phyloP scores from a whole-genome alignment of 2,329 filamentous ascomycete species.

The Ophiocordyceps robertsii region DNA sequence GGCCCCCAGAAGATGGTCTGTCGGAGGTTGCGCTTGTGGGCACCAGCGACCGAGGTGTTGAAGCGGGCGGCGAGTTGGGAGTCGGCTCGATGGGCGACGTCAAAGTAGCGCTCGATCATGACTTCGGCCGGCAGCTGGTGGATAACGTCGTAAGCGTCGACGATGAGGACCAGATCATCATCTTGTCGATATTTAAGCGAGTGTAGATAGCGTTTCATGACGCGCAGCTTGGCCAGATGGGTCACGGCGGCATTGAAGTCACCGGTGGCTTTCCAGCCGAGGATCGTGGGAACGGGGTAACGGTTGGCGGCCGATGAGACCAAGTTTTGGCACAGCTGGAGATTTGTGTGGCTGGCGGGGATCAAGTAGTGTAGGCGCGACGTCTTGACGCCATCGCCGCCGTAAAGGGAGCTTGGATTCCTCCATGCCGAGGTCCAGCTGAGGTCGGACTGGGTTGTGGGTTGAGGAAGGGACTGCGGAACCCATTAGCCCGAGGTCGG shows the following conservation, averaged over 20 bases:
- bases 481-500: background rate
- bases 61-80: constrained; percentile 34
- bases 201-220: constrained; percentile 20
- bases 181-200: constrained; percentile 18
- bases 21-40: constrained; percentile 15
- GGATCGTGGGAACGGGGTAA: constrained; percentile 22
- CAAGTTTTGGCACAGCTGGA: constrained; percentile 23
- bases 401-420: background rate
- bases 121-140: constrained; percentile 53
- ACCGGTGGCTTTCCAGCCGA: constrained; percentile 23
- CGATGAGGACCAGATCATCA: constrained; percentile 48
- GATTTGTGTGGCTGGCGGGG: constrained; percentile 21
- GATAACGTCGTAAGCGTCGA: constrained; percentile 51
- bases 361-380: constrained; percentile 24
- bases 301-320: constrained; percentile 22
- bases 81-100: constrained; percentile 38
- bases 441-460: background rate
- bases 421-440: background rate
- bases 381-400: constrained; percentile 4
- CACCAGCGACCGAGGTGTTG: constrained; percentile 21
- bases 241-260: constrained; percentile 19
- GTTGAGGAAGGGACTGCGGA: background rate
- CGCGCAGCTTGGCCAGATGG: constrained; percentile 26
- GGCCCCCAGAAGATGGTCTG: constrained; percentile 29
- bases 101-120: constrained; percentile 48